Conservation (phyloP, 1,284 basidiomycete species). For the Sanguinoderma infundibulare region DNA sequence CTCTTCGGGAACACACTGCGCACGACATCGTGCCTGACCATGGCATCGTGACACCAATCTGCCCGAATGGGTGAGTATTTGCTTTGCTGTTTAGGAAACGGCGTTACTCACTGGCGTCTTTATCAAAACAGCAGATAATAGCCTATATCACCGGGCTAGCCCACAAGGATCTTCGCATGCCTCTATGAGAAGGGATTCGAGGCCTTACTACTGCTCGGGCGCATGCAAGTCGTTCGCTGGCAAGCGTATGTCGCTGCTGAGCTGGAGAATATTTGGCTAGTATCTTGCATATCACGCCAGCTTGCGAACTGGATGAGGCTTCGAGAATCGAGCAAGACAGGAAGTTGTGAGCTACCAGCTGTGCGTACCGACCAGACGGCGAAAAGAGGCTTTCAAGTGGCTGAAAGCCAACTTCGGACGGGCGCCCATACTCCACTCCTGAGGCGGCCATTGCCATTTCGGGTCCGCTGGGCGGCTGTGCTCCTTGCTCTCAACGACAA, state of each 20-base stretch:
- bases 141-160: too few species aligned
- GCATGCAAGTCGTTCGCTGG: background rate
- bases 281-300: background rate
- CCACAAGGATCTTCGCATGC: too few species aligned
- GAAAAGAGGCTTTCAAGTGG: background rate
- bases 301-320: too few species aligned
- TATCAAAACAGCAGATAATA: background rate
- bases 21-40: background rate
- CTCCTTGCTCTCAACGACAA: conserved; percentile 11
- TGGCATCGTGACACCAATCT: background rate
- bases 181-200: too few species aligned
- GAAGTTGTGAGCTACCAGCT: too few species aligned
- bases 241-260: background rate
- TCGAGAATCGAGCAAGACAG: too few species aligned
- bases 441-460: conserved; percentile 5
- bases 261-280: background rate
- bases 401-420: background rate
- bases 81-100: background rate
- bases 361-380: background rate
- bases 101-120: background rate
- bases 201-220: too few species aligned
- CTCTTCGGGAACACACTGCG: background rate
- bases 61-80: background rate
- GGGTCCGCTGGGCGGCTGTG: background rate
- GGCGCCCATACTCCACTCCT: background rate